phyloP scores from a whole-genome alignment of 768 basidiomycete species.

The Artomyces pyxidatus region DNA sequence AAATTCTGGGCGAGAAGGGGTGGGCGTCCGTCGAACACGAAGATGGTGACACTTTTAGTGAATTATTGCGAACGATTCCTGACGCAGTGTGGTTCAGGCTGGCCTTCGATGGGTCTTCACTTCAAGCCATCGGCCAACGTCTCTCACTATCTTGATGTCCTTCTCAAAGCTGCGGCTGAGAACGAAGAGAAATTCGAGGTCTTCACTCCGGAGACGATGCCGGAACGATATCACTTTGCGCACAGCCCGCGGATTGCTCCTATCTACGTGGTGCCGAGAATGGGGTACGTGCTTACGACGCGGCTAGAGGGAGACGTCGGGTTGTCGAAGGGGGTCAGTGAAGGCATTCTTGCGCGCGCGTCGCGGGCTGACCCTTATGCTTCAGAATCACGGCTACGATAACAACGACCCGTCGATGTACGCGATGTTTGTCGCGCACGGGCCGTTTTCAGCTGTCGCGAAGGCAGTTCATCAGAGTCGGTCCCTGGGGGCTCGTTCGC shows the following conservation, averaged over 20 bases:
- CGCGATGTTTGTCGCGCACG: conserved; percentile 88
- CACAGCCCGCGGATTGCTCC: conserved; percentile 76
- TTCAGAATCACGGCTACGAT: conserved; percentile 85
- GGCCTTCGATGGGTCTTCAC: conserved; percentile 84
- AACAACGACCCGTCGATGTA: conserved; percentile 72
- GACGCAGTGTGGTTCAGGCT: conserved; percentile 43
- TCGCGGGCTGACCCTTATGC: conserved; percentile 1
- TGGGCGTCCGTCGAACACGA: conserved; percentile 55
- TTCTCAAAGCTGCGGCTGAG: conserved; percentile 42
- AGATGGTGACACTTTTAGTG: too few species aligned
- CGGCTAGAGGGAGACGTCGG: conserved; percentile 49
- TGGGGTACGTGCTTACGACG: conserved; percentile 75
- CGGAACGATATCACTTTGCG: conserved; percentile 68
- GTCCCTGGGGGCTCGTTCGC: conserved; percentile 16
- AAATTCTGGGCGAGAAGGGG: conserved; percentile 63
- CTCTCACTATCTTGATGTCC: conserved; percentile 43
- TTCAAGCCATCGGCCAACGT: conserved; percentile 55
- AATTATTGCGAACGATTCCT: too few species aligned
- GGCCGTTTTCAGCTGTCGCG: conserved; percentile 69
- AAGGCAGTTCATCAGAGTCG: conserved; percentile 44
- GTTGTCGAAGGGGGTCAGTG: conserved; percentile 71
- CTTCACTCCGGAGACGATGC: conserved; percentile 77
- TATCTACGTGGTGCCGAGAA: conserved; percentile 73
- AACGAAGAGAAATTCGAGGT: conserved; percentile 68
- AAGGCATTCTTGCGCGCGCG: background rate